Evolutionary conservation across 2,329 filamentous ascomycete genomes (phyloP).

Genomic region (Microdochium bolleyi): DNA sequence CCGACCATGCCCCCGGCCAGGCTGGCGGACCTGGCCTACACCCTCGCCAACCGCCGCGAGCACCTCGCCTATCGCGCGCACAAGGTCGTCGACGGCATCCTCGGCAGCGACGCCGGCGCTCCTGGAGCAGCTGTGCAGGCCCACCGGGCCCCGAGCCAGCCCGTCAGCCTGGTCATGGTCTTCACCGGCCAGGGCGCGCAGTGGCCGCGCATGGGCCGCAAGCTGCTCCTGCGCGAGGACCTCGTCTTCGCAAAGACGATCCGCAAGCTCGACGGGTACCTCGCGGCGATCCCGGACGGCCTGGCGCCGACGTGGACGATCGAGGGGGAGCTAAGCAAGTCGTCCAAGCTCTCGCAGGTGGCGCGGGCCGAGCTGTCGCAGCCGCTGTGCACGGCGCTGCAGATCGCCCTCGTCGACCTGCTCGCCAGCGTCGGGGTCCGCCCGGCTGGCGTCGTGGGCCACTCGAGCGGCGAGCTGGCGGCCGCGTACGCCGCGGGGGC

Average conservation of each 20-base stretch:
- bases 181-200: slow-evolving; percentile 25
- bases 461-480: slow-evolving; percentile 35
- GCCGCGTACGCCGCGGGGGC: slow-evolving; percentile 11
- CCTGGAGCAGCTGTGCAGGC: neutral
- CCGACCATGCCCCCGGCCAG: neutral
- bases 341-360: slow-evolving; percentile 5
- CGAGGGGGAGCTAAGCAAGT: slow-evolving; percentile 10
- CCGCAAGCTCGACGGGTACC: slow-evolving; percentile 6
- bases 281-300: slow-evolving; percentile 6
- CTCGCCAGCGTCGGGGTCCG: slow-evolving; percentile 21
- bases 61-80: slow-evolving; percentile 7
- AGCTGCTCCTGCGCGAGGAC: slow-evolving; percentile 7
- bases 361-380: slow-evolving; percentile 14
- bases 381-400: slow-evolving; percentile 26
- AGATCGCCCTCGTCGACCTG: slow-evolving; percentile 31
- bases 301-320: slow-evolving; percentile 4
- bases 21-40: slow-evolving; percentile 16
- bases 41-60: slow-evolving; percentile 17
- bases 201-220: slow-evolving; percentile 16
- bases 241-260: slow-evolving; percentile 10
- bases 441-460: slow-evolving; percentile 28
- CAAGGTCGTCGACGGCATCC: slow-evolving; percentile 10
- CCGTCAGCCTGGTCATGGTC: slow-evolving; percentile 9
- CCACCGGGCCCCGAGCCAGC: neutral
- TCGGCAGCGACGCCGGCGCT: slow-evolving; percentile 7